These are phyloP conservation scores for Rhododendron mucronatum DNA, from an alignment of 148 eudicot species.

Conservation along the genomic window DNA sequence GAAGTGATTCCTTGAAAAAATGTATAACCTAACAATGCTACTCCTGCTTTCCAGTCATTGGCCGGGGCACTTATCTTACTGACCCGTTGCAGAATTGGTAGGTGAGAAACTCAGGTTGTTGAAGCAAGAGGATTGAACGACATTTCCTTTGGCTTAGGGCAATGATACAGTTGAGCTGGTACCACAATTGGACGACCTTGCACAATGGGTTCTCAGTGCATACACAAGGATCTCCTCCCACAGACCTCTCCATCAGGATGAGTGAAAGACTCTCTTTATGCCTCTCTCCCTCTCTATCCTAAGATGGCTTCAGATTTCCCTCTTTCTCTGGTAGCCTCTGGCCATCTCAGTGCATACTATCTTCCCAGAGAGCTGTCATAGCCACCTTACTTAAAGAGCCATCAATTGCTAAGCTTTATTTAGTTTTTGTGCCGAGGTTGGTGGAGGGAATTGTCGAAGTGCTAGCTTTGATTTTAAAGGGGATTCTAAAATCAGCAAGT, in stretches of 20 bases:
- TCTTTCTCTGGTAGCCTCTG: background rate
- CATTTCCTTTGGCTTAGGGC: background rate
- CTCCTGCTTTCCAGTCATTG: background rate
- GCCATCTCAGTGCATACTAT: background rate
- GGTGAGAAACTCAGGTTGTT: background rate
- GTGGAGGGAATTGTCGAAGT: background rate
- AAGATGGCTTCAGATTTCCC: background rate
- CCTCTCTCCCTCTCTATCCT: background rate
- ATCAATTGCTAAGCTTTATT: background rate
- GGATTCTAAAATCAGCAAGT: background rate
- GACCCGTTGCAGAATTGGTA: background rate
- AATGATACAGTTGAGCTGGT: background rate
- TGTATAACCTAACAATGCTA: background rate
- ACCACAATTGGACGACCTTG: background rate
- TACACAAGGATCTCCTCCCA: background rate
- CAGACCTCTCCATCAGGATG: background rate
- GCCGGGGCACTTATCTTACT: background rate
- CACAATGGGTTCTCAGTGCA: background rate
- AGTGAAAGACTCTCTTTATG: background rate
- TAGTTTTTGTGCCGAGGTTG: background rate
- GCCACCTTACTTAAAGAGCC: background rate
- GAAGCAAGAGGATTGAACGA: background rate
- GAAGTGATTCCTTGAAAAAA: background rate
- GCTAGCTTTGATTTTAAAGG: background rate
- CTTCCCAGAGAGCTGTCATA: background rate